Conservation (phyloP, 2,329 filamentous ascomycete genomes). For the Penicillium sclerotiorum region DNA sequence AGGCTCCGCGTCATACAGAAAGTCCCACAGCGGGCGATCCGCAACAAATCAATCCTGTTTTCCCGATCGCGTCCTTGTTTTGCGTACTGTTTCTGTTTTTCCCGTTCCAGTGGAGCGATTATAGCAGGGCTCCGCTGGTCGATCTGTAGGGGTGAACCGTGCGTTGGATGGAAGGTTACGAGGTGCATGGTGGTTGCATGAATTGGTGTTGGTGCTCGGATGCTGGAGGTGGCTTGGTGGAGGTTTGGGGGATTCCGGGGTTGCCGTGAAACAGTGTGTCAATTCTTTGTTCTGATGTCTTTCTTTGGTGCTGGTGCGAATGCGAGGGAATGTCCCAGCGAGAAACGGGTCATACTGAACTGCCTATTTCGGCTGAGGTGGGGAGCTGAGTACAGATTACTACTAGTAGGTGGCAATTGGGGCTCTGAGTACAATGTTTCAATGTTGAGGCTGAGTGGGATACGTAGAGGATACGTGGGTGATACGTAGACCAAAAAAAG, state of each 20-base stretch:
- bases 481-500: too few species aligned
- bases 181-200: conserved; percentile 1
- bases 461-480: too few species aligned
- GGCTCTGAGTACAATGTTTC: not conserved
- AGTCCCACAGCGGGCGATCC: not conserved
- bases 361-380: too few species aligned
- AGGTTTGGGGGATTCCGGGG: not conserved
- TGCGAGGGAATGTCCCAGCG: too few species aligned
- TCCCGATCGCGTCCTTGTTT: conserved; percentile 17
- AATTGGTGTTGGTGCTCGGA: not conserved
- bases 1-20: conserved; percentile 3
- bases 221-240: not conserved
- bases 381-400: not conserved
- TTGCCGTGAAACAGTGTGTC: conserved; percentile 1
- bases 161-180: conserved; percentile 1
- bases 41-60: conserved; percentile 16
- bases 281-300: too few species aligned
- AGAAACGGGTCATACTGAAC: too few species aligned
- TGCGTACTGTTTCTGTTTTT: not conserved
- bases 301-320: too few species aligned
- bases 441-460: too few species aligned
- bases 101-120: not conserved
- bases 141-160: conserved; percentile 11
- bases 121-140: conserved; percentile 10
- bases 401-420: not conserved